Base-by-base conservation (phyloP, 2,329 filamentous ascomycete species). In the Leptographium radiaticola region DNA sequence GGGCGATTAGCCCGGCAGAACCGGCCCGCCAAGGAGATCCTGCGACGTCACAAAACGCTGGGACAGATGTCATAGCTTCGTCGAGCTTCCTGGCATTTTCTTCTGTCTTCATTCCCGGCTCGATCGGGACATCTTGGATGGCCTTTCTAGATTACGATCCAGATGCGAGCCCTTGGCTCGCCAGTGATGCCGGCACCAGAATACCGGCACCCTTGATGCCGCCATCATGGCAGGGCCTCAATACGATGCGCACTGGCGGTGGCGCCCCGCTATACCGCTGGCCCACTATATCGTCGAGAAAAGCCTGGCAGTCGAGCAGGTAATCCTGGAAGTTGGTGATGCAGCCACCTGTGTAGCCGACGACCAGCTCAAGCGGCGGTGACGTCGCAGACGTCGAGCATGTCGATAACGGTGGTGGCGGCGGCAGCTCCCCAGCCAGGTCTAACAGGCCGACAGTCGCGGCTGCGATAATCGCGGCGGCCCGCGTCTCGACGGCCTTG, bases 251-350 rank as follows among this genome's bases (percentile, higher is more conserved):
- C 20, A 75, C 61, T 2, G 69, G 68, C 2, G 65, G 20, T 16
- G 34, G 11, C 10, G n/a, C 15, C 13, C 38, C 45, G 6, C 56
- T 31, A 51, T 72, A 73, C 51, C 74, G 71, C 33, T 63, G 57
- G 16, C 62, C 59, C 52, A 81, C 60, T 12, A 81, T 68, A 25
- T 67, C 64, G 61, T 88, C 81, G 50, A 90, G 73, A 62, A 86
- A 86, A 15, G 68, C 62, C 65, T 89, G 85, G 59, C 84, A 88
- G 61, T 85, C 83, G 46, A 71, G 68, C 44, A 87, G 71, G 66
- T 87, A 89, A 60, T 86, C 77, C 49, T 87, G 86, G 62, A 89
- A 89, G 62, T 87, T 81, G n/a, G 82, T 79, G 56, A 90, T 90
- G 62, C 86, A 89, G 8, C 86, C 84, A 36, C 87, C 87, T 0